These are phyloP conservation scores for Sindora glabra DNA, from an alignment of 306 rosid genomes.

Conservation along the genomic window DNA sequence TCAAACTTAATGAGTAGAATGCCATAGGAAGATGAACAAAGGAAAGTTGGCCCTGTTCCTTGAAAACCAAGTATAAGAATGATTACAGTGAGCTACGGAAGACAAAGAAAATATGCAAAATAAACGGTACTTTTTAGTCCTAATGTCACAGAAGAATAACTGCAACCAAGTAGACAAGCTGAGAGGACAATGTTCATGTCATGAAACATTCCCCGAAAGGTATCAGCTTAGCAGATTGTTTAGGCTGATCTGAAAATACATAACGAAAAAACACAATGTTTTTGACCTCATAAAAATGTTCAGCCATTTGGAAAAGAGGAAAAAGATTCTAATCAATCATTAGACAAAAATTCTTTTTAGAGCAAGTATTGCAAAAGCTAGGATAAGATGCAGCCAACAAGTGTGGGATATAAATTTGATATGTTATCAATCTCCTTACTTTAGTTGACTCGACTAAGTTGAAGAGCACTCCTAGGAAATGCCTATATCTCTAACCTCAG, in stretches of 20 bases:
- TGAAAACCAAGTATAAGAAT: too few species aligned
- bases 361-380: too few species aligned
- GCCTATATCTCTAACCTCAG: neutral
- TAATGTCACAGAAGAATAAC: too few species aligned
- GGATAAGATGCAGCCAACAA: too few species aligned
- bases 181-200: neutral
- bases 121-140: too few species aligned
- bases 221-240: neutral
- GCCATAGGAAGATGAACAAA: too few species aligned
- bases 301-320: neutral
- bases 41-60: too few species aligned
- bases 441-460: neutral
- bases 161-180: too few species aligned
- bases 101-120: too few species aligned
- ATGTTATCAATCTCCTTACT: neutral
- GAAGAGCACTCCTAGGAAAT: neutral
- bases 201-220: neutral
- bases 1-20: too few species aligned
- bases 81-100: too few species aligned
- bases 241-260: neutral
- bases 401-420: too few species aligned
- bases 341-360: neutral
- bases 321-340: neutral
- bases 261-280: neutral
- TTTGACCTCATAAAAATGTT: neutral